These are phyloP conservation scores for Porogramme epimiltina DNA, from an alignment of 1,284 basidiomycete species.

Conservation along the genomic window DNA sequence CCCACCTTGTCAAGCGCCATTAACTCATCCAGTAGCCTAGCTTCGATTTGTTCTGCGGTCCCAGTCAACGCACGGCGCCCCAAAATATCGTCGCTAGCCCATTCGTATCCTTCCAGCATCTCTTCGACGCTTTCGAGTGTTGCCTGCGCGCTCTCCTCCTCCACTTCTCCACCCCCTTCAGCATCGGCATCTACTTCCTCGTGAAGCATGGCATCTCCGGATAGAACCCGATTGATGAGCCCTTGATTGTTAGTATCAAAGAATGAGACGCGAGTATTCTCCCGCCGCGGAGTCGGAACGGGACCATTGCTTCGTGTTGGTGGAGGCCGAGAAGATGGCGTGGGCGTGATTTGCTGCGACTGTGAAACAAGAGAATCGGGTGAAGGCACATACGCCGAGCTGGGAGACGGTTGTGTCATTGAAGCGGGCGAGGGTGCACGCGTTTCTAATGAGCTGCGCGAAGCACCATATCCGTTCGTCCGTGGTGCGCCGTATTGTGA, in stretches of 20 bases:
- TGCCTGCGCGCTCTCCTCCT: slow-evolving; percentile 76
- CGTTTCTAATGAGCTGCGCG: slow-evolving; percentile 28
- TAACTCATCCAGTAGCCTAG: slow-evolving; percentile 83
- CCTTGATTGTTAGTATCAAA: slow-evolving; percentile 79
- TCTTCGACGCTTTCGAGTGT: slow-evolving; percentile 93
- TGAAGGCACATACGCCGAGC: slow-evolving; percentile 24
- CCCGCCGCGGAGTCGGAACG: slow-evolving; percentile 42
- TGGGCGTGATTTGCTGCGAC: slow-evolving; percentile 5
- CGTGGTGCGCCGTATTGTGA: slow-evolving; percentile 7
- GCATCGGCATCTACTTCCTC: slow-evolving; percentile 35
- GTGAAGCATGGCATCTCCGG: slow-evolving; percentile 40
- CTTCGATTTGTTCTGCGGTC: slow-evolving; percentile 88
- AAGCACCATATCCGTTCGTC: slow-evolving; percentile 19
- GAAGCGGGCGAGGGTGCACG: slow-evolving; percentile 27
- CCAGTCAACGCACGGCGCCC: slow-evolving; percentile 63
- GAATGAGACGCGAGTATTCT: slow-evolving; percentile 75
- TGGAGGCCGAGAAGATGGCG: slow-evolving; percentile 15
- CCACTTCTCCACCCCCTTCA: slow-evolving; percentile 60
- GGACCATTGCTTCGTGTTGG: slow-evolving; percentile 22
- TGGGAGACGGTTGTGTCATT: slow-evolving; percentile 24
- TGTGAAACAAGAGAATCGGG: slow-evolving; percentile 8
- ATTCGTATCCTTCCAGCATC: slow-evolving; percentile 98
- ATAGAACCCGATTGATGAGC: slow-evolving; percentile 72
- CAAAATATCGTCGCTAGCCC: slow-evolving; percentile 77
- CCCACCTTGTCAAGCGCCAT: slow-evolving; percentile 90